A percentile compares a stretch with the other conserved stretches of the same genome.
Conservation (phyloP, 768 basidiomycete species). For the Termitomyces heimii region DNA sequence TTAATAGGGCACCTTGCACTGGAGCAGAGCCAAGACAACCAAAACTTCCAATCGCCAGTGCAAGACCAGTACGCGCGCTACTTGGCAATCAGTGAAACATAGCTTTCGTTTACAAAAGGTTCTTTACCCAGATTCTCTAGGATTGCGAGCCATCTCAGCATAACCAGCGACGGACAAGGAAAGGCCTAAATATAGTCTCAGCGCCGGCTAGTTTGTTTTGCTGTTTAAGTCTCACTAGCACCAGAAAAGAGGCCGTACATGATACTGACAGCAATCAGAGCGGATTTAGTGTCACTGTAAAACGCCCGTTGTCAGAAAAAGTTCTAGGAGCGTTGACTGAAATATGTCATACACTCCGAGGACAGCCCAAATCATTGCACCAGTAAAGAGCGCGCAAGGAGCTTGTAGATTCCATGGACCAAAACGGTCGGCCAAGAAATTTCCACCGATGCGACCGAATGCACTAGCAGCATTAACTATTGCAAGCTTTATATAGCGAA, state of each 20-base stretch:
- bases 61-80: slow-evolving; percentile 32
- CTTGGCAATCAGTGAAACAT: not conserved
- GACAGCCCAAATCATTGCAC: slow-evolving; percentile 35
- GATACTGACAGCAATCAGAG: slow-evolving; percentile 33
- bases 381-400: slow-evolving; percentile 26
- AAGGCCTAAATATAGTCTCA: slow-evolving; percentile 19
- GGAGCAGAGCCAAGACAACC: slow-evolving; percentile 26
- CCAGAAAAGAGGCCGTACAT: slow-evolving; percentile 45
- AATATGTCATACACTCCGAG: slow-evolving; percentile 25
- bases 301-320: not conserved
- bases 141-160: slow-evolving; percentile 24
- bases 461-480: slow-evolving; percentile 28
- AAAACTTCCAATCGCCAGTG: slow-evolving; percentile 27
- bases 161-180: slow-evolving; percentile 26
- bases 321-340: not conserved
- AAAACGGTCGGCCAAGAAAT: slow-evolving; percentile 23
- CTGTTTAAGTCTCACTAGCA: slow-evolving; percentile 30
- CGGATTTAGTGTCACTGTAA: slow-evolving; percentile 25
- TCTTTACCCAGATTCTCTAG: slow-evolving; percentile 31
- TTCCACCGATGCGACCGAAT: slow-evolving; percentile 28
- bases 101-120: not conserved
- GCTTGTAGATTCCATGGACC: slow-evolving; percentile 30
- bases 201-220: not conserved
- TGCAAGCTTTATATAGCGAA: slow-evolving; percentile 21
- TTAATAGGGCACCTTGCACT: slow-evolving; percentile 30